phyloP scores from a whole-genome alignment of 257 asterid genomes.

The Solanum chmielewskii region DNA sequence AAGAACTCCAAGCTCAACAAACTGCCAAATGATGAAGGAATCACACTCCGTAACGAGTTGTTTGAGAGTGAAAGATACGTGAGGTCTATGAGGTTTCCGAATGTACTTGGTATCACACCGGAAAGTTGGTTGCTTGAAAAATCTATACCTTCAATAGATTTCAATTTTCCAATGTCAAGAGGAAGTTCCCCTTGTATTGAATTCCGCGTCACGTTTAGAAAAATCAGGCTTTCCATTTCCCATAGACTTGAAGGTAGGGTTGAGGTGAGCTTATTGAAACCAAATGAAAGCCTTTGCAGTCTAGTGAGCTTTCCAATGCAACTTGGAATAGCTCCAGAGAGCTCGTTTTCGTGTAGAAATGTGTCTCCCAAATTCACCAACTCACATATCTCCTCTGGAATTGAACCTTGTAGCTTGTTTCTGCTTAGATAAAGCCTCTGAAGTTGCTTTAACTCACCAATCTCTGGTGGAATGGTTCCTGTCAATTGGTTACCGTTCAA shows the following conservation, averaged over 20 bases:
- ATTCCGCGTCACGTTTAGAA: slow-evolving; percentile 17
- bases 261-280: slow-evolving; percentile 21
- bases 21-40: slow-evolving; percentile 24
- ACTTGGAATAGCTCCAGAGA: slow-evolving; percentile 16
- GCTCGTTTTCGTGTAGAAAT: slow-evolving; percentile 9
- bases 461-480: slow-evolving; percentile 18
- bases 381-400: slow-evolving; percentile 18
- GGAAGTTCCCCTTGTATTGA: slow-evolving; percentile 22
- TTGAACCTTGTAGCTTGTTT: slow-evolving; percentile 16
- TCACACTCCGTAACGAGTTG: slow-evolving; percentile 20
- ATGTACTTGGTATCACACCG: slow-evolving; percentile 16
- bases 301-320: slow-evolving; percentile 21
- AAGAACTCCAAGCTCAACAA: neutral
- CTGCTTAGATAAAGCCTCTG: slow-evolving; percentile 6
- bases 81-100: slow-evolving; percentile 12
- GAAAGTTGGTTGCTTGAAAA: slow-evolving; percentile 19
- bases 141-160: slow-evolving; percentile 11
- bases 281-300: slow-evolving; percentile 13
- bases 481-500: slow-evolving; percentile 16
- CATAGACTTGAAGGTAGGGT: slow-evolving; percentile 21
- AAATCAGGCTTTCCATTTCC: slow-evolving; percentile 13
- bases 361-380: slow-evolving; percentile 13
- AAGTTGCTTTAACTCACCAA: slow-evolving; percentile 12
- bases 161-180: slow-evolving; percentile 12
- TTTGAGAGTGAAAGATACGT: slow-evolving; percentile 18